phyloP scores from a whole-genome alignment of 306 rosid genomes.

The Styphnolobium japonicum region DNA sequence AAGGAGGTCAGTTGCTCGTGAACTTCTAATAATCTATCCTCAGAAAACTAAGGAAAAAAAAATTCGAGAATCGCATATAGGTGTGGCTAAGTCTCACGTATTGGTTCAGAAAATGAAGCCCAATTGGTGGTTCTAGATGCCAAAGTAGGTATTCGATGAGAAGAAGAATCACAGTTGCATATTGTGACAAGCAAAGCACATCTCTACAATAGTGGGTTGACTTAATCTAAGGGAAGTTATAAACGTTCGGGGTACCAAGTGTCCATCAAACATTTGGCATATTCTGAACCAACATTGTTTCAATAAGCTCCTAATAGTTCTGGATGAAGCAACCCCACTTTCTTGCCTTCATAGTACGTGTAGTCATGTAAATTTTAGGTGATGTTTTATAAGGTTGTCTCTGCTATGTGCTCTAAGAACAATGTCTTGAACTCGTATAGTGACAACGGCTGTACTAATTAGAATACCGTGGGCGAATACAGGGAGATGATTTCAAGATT shows the following conservation, averaged over 20 bases:
- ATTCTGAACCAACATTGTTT: slow-evolving; percentile 8
- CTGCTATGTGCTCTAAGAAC: not conserved
- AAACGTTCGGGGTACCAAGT: not conserved
- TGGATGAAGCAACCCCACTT: not conserved
- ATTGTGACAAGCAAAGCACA: slow-evolving; percentile 34
- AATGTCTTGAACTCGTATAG: not conserved
- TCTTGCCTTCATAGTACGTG: not conserved
- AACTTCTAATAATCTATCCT: no score
- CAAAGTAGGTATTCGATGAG: not conserved
- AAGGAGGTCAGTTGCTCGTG: not conserved
- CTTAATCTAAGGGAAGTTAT: slow-evolving; percentile 23
- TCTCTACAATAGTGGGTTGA: slow-evolving; percentile 26
- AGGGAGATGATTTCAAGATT: not conserved
- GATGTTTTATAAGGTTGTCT: not conserved
- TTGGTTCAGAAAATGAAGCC: not conserved
- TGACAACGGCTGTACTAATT: not conserved
- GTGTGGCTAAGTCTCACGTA: not conserved
- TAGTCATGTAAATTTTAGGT: not conserved
- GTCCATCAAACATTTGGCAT: slow-evolving; percentile 18
- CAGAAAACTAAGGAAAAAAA: no score
- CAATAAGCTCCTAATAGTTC: not conserved
- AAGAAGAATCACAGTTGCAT: slow-evolving; percentile 16
- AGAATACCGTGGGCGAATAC: slow-evolving; percentile 20
- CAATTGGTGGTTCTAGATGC: not conserved
- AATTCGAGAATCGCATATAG: not conserved